Conservation (phyloP, 768 basidiomycete genomes). For the Macrolepiota fuliginosa region DNA sequence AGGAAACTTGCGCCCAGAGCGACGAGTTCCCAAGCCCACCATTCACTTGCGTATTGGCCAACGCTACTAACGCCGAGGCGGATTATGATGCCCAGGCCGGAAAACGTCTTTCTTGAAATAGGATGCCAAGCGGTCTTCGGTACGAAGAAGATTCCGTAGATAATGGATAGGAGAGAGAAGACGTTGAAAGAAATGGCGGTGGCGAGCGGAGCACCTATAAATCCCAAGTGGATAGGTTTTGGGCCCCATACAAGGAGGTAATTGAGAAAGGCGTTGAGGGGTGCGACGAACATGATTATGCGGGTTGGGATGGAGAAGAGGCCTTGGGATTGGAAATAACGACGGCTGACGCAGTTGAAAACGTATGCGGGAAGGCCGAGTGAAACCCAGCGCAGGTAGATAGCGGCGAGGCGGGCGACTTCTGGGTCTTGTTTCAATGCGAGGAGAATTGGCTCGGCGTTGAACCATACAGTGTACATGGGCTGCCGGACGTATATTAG, state of each 20-base stretch:
- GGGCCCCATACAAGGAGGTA: conserved; percentile 93
- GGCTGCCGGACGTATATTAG: conserved; percentile 39
- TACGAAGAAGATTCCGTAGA: conserved; percentile 61
- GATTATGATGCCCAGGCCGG: conserved; percentile 62
- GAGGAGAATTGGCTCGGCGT: conserved; percentile 76
- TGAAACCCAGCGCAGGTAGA: conserved; percentile 75
- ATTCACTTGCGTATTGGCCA: conserved; percentile 84
- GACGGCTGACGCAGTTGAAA: conserved; percentile 48
- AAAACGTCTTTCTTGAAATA: conserved; percentile 60
- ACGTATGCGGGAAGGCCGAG: conserved; percentile 74
- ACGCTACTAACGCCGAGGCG: conserved; percentile 83
- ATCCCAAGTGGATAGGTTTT: conserved; percentile 73
- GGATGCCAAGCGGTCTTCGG: conserved; percentile 84
- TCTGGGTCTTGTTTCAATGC: conserved; percentile 78
- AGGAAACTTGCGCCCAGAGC: conserved; percentile 59
- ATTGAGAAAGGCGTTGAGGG: conserved; percentile 80
- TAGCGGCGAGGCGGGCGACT: conserved; percentile 71
- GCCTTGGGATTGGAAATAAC: conserved; percentile 68
- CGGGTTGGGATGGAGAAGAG: conserved; percentile 84
- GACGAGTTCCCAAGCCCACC: conserved; percentile 96
- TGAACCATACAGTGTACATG: conserved; percentile 76
- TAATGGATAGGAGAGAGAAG: conserved; percentile 59
- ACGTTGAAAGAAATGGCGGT: conserved; percentile 89
- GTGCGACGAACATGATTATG: conserved; percentile 80
- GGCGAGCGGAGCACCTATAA: conserved; percentile 89